A percentile compares a stretch with the other conserved stretches of the same genome.
Evolutionary conservation across 768 basidiomycete genomes (phyloP).

Genomic region (Mycena amicta): DNA sequence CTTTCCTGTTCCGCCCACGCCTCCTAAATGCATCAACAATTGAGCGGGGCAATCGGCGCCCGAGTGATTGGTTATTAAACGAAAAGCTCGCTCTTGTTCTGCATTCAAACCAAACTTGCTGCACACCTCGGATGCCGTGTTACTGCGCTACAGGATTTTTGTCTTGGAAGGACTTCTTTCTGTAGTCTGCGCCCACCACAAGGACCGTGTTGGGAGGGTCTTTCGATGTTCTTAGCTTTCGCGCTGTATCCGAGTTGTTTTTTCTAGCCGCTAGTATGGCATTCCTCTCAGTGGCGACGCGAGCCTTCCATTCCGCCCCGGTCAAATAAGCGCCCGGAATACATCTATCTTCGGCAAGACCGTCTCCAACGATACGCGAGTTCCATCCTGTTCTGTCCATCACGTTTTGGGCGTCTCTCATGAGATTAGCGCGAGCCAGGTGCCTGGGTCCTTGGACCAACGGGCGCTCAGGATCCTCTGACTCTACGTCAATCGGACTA

Average conservation of each 20-base stretch:
- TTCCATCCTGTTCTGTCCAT: background rate
- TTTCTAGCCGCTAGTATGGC: background rate
- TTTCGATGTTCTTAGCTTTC: background rate
- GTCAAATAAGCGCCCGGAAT: background rate
- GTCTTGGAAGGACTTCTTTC: slow-evolving; percentile 6
- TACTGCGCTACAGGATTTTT: background rate
- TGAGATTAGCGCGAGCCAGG: background rate
- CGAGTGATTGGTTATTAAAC: slow-evolving; percentile 31
- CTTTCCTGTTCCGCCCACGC: slow-evolving; percentile 9
- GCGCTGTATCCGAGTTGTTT: background rate
- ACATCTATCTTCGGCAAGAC: background rate
- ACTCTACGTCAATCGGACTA: background rate
- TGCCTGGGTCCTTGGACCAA: background rate
- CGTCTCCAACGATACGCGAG: background rate
- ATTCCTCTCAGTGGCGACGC: background rate
- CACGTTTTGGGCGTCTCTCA: background rate
- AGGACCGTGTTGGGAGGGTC: background rate
- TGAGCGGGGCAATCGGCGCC: background rate
- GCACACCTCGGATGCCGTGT: slow-evolving; percentile 2
- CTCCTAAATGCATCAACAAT: slow-evolving; percentile 19
- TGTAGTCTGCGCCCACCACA: background rate
- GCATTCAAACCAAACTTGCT: slow-evolving; percentile 27
- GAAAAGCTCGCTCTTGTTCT: slow-evolving; percentile 35
- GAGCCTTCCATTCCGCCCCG: background rate
- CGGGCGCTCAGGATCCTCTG: background rate